Evolutionary conservation across 2,329 filamentous ascomycete species (phyloP).

Genomic region (Microcyclospora tardicrescens): DNA sequence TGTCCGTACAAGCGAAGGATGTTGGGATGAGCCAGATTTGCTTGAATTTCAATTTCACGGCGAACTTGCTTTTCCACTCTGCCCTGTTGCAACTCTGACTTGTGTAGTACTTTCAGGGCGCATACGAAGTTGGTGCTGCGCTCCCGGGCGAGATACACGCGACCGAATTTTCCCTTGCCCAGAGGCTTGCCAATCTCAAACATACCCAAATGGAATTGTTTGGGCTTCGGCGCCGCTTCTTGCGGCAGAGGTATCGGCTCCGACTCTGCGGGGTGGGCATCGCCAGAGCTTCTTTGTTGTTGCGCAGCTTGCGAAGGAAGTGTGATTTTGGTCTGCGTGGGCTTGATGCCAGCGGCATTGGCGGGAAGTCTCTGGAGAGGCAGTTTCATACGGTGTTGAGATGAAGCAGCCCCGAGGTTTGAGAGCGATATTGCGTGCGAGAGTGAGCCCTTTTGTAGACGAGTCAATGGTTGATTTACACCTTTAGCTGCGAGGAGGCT

Average conservation of each 20-base stretch:
- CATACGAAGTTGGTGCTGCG: slow-evolving; percentile 69
- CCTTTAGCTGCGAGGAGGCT: slow-evolving; percentile 2
- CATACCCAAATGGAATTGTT: slow-evolving; percentile 65
- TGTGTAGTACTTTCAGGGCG: slow-evolving; percentile 76
- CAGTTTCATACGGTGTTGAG: slow-evolving; percentile 54
- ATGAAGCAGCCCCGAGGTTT: slow-evolving; percentile 29
- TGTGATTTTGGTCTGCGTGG: slow-evolving; percentile 44
- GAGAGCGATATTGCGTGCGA: slow-evolving; percentile 35
- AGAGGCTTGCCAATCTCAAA: slow-evolving; percentile 83
- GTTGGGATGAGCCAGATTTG: slow-evolving; percentile 74
- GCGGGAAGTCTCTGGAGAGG: slow-evolving; percentile 74
- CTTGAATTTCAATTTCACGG: slow-evolving; percentile 81
- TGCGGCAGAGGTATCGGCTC: slow-evolving; percentile 29
- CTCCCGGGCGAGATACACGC: slow-evolving; percentile 75
- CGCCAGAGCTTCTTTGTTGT: slow-evolving; percentile 24
- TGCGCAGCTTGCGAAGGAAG: slow-evolving; percentile 54
- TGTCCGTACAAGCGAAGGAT: slow-evolving; percentile 74
- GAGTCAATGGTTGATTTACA: slow-evolving; percentile 8
- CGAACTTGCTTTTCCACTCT: slow-evolving; percentile 78
- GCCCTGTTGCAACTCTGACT: slow-evolving; percentile 66
- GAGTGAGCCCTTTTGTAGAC: slow-evolving; percentile 28
- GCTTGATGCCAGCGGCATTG: slow-evolving; percentile 41
- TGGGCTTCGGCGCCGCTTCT: slow-evolving; percentile 12
- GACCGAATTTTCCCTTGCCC: slow-evolving; percentile 77
- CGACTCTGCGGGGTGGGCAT: slow-evolving; percentile 21